phyloP scores from a whole-genome alignment of 2,329 filamentous ascomycete genomes.

The Rhexocercosporidium sp. region DNA sequence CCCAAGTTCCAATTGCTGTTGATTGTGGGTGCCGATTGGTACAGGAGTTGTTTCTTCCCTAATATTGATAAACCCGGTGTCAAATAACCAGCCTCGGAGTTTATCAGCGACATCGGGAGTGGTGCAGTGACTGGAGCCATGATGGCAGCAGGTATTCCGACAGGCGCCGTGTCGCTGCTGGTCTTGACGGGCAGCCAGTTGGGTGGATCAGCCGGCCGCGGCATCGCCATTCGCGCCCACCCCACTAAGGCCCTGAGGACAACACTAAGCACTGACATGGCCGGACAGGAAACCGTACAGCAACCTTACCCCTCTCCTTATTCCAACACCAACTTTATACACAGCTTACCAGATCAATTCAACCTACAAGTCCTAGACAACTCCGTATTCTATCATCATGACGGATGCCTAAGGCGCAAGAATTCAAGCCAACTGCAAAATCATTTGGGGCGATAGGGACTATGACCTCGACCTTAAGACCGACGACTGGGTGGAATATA shows the following conservation, averaged over 20 bases:
- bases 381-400: neutral
- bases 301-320: neutral
- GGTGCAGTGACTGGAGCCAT: neutral
- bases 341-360: neutral
- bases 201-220: too few species aligned
- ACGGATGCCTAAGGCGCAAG: neutral
- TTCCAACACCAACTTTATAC: neutral
- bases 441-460: neutral
- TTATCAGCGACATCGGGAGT: too few species aligned
- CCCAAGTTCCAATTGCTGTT: too few species aligned
- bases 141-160: neutral
- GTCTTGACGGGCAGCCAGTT: too few species aligned
- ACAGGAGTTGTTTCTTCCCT: too few species aligned
- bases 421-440: neutral
- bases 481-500: neutral
- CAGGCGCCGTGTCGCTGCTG: neutral
- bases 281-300: neutral
- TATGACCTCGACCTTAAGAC: neutral
- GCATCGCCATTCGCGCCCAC: neutral
- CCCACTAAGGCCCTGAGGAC: neutral
- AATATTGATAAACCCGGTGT: too few species aligned
- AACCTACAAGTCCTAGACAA: neutral
- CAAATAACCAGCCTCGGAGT: too few species aligned
- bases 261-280: conserved; percentile 1
- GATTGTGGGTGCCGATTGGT: too few species aligned